Base-by-base conservation (phyloP, 202 grass and related monocot genomes). In the Schoenoplectus tabernaemontani region DNA sequence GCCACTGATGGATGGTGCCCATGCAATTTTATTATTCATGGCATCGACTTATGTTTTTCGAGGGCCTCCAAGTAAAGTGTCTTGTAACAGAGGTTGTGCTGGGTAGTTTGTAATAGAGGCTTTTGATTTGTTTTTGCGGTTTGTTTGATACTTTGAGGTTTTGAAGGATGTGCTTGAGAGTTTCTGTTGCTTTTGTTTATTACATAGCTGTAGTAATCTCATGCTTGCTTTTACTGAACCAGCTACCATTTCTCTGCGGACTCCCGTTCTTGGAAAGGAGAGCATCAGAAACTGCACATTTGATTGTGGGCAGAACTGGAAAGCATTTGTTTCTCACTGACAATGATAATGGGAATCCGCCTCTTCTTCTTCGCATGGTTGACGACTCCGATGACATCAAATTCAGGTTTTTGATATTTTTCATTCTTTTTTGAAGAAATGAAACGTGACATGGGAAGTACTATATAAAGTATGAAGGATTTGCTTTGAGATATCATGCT, bases 281-380 rank as follows among this genome's bases (percentile, higher is more conserved):
- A 86, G 95, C 95, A 71, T 89, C 84, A 24, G 89, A 94, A 92
- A 86, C 95, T 48, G 95, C 95, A 77, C 95, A 98, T 79, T 87
- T 90, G 62, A 89, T 98, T 86, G 95, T 90, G 78, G 95, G 95
- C 64, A 94, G 82, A 88, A 97, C 95, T 51, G 95, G 95, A 77
- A 97, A 94, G 51, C 95, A 98, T 89, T 79, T 98, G 66, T 98
- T 98, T 80, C 89, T 98, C 78, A 98, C 95, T 82, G 95, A 98
- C 85, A 89, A 82, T 81, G 89, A 94, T 81, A 82, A 83, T 34
- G 95, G 89, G 5, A 89, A 80, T 57, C 84, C 70, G 4, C 95
- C 95, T 32, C 91, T 98, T 16, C 89, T 98, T 28, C 84, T 98
- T 59, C 87, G 83, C 79, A 98, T 98, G 91, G 91, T 94, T 87